Evolutionary conservation across 2,329 filamentous ascomycete genomes (phyloP), one percentile per base, ranked within the genome.

Genomic region (Diplodia sapinea): DNA sequence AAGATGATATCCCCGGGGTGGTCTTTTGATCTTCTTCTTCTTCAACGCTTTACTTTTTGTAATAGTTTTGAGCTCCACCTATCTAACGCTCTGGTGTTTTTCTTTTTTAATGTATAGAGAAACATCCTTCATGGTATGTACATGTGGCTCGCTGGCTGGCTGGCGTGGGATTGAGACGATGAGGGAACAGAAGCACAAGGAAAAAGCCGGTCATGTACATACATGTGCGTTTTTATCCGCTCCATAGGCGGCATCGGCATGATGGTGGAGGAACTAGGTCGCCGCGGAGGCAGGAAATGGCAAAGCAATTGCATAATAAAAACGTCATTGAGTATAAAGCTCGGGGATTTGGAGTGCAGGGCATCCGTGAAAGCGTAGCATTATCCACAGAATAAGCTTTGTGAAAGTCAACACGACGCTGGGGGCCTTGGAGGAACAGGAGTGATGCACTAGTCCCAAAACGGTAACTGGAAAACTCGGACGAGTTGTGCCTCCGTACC

Each of bases 291-390:
- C 29, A 38, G 59, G 47, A 51, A 51, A 38, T n/a, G 43, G 59
- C 43, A 63, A 63, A 36, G n/a, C 59, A 51, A 51, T 51, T 51
- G 59, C 59, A 50, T 23, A 47, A 26, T 26, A 26, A 26, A 36
- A 36, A 36, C 3, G n/a, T 26, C 9, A 33, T 36, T 20, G 43
- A 47, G 33, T 11, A 36, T 12, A 36, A 36, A 9, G 33, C 11
- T 47, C 43, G 3, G 9, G 7, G 4, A n/a, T n/a, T 0, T 47
- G 5, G 15, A n/a, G 17, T n/a, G 40, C 3, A 3, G 6, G 0
- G 3, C 13, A 15, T 20, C 15, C 6, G 43, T 47, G n/a, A 20
- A n/a, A n/a, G 43, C 8, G 11, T 11, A 4, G 17, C 3, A 8
- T 3, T 47, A n/a, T 20, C 3, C 1, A 47, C 7, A 36, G 13